Evolutionary conservation across 2,329 filamentous ascomycete genomes (phyloP).

Genomic region (Diaporthe humulicola): DNA sequence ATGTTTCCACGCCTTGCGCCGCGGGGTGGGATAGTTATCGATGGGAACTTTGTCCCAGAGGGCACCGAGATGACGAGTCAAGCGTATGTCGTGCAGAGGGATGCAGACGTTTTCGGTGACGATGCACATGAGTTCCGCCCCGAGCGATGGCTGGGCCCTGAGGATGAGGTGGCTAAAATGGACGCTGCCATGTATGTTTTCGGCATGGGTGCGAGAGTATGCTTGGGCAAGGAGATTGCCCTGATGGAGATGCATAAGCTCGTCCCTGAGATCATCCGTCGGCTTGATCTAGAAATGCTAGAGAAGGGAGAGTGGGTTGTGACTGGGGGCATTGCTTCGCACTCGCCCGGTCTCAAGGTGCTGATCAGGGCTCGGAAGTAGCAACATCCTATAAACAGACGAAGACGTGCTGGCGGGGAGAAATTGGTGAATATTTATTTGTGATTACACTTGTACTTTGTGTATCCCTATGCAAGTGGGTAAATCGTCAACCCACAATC

Average conservation of each 20-base stretch:
- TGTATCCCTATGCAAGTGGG: not conserved
- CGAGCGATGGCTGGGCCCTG: constrained; percentile 20
- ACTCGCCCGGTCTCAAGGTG: constrained; percentile 12
- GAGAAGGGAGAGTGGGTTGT: constrained; percentile 4
- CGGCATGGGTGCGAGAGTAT: constrained; percentile 60
- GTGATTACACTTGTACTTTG: not conserved
- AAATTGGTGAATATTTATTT: not conserved
- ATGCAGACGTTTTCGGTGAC: constrained; percentile 17
- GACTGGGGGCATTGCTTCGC: constrained; percentile 17
- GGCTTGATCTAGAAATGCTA: not conserved
- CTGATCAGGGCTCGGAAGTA: constrained; percentile 1
- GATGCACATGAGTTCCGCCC: constrained; percentile 35
- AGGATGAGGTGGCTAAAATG: constrained; percentile 13
- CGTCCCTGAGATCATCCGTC: constrained; percentile 51
- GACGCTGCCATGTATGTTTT: constrained; percentile 25
- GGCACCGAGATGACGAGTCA: constrained; percentile 21
- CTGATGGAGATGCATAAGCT: constrained; percentile 57
- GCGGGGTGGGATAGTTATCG: constrained; percentile 10
- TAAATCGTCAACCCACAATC: too few species aligned
- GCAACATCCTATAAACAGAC: not conserved
- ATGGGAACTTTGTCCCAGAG: not conserved
- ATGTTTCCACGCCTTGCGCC: constrained; percentile 40
- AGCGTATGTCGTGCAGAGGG: constrained; percentile 16
- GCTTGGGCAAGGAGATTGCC: constrained; percentile 63
- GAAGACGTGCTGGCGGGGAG: not conserved